Evolutionary conservation across 495 filamentous ascomycete species (phyloP), one percentile per base, ranked within the genome.

Genomic region (Elaphomyces granulatus): DNA sequence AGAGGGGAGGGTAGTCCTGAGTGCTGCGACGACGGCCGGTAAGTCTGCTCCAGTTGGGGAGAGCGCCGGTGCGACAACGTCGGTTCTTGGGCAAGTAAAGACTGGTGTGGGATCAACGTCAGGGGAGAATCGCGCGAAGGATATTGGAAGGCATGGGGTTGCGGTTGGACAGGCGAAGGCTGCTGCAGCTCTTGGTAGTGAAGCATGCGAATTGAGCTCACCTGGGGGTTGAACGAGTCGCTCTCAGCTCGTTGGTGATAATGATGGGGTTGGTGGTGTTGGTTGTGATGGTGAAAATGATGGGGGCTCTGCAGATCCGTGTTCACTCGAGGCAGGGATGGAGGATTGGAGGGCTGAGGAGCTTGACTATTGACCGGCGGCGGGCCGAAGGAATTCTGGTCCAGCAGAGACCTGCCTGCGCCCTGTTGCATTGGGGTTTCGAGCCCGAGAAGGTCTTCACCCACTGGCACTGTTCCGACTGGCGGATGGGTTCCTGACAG

Each of bases 11-110:
- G 57, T 21, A 57, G 55, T 36, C 56, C 60, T 41, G 67, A 61
- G 34, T 72, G 74, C 38, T 80, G 77, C 50, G 77, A 81, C 43
- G 77, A 57, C 54, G 79, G 76, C 30, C 61, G 45, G 8, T 38
- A 38, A 35, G 43, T 36, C 45, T 41, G 44, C 44, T 53, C 37
- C 20, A 46, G 44, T 56, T 46, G 50, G 8, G 51, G 47, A 8
- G 47, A 43, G 9, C 23, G 23, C 23, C 23, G 23, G 6, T 28
- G 23, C 6, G 23, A 28, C 12, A 28, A 28, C 6, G 23, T 12
- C 23, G 23, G 12, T 28, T 28, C 23, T 28, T 28, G 23, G 23
- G 23, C 23, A 28, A 12, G 6, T 6, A 28, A 12, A 28, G 23
- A 28, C 23, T 28, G 23, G 12, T 12, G 23, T 6, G 23, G 23